Evolutionary conservation across 1,284 basidiomycete genomes (phyloP).

Genomic region (Moesziomyces antarcticus): DNA sequence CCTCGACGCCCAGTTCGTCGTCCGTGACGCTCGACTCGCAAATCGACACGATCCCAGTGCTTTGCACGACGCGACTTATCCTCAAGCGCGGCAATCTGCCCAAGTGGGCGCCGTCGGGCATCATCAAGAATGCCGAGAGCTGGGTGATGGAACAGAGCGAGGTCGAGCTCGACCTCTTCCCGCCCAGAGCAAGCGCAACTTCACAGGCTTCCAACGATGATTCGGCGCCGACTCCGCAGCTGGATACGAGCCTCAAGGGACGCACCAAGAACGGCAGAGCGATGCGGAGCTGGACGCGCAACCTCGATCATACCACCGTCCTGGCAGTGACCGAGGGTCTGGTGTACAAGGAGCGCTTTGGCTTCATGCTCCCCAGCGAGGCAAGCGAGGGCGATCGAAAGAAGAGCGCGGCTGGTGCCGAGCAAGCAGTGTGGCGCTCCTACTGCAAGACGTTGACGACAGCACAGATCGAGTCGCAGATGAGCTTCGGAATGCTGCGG

Average conservation of each 20-base stretch:
- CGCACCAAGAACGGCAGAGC: slow-evolving; percentile 44
- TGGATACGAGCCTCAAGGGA: slow-evolving; percentile 22
- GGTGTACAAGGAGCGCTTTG: slow-evolving; percentile 51
- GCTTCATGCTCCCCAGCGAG: slow-evolving; percentile 25
- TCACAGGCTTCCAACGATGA: neutral
- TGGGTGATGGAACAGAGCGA: slow-evolving; percentile 68
- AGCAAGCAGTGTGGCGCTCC: slow-evolving; percentile 23
- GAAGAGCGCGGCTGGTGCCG: neutral
- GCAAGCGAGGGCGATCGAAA: neutral
- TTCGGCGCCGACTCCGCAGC: neutral
- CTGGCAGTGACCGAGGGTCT: slow-evolving; percentile 64
- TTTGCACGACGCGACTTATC: slow-evolving; percentile 89
- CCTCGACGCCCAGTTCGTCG: slow-evolving; percentile 23
- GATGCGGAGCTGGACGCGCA: slow-evolving; percentile 66
- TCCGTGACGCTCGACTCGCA: slow-evolving; percentile 20
- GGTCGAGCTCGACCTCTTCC: slow-evolving; percentile 60
- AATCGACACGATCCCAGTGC: slow-evolving; percentile 73
- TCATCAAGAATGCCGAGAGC: slow-evolving; percentile 70
- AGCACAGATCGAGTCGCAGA: slow-evolving; percentile 58
- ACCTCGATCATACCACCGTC: slow-evolving; percentile 64
- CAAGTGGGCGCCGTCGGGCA: slow-evolving; percentile 86
- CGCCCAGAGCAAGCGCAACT: slow-evolving; percentile 13
- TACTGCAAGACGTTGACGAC: slow-evolving; percentile 48
- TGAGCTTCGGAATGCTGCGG: slow-evolving; percentile 56
- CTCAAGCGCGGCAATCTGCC: slow-evolving; percentile 90